These are phyloP conservation scores for Ocimum tenuiflorum DNA, from an alignment of 257 asterid genomes.

Conservation along the genomic window DNA sequence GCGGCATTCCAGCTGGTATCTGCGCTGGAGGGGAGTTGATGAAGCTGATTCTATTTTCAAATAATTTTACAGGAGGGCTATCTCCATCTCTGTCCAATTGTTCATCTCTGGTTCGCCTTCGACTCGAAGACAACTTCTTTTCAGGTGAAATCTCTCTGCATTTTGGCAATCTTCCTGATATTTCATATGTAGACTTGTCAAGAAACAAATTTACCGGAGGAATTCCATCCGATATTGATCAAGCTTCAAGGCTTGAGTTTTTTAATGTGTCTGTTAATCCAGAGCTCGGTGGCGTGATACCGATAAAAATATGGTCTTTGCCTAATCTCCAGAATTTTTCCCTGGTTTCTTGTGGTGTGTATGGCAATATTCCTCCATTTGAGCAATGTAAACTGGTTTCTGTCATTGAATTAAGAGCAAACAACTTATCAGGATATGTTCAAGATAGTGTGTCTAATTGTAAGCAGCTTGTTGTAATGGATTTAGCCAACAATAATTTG, in stretches of 20 bases:
- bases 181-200: slow-evolving; percentile 78
- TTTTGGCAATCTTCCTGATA: slow-evolving; percentile 37
- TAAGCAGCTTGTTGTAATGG: slow-evolving; percentile 46
- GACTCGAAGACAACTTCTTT: slow-evolving; percentile 69
- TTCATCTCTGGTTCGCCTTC: slow-evolving; percentile 76
- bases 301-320: slow-evolving; percentile 51
- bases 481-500: slow-evolving; percentile 57
- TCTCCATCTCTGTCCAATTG: slow-evolving; percentile 76
- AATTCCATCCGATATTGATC: slow-evolving; percentile 40
- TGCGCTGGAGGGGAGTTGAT: slow-evolving; percentile 58
- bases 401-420: slow-evolving; percentile 63
- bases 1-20: slow-evolving; percentile 55
- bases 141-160: slow-evolving; percentile 68
- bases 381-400: slow-evolving; percentile 45
- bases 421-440: slow-evolving; percentile 59
- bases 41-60: slow-evolving; percentile 70
- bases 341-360: slow-evolving; percentile 57
- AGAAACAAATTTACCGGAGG: slow-evolving; percentile 69
- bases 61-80: slow-evolving; percentile 67
- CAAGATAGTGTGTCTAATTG: slow-evolving; percentile 61
- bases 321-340: slow-evolving; percentile 68
- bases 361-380: slow-evolving; percentile 69
- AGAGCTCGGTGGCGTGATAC: slow-evolving; percentile 61
- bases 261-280: slow-evolving; percentile 74
- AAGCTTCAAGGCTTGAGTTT: slow-evolving; percentile 50